A percentile compares a stretch with the other conserved stretches of the same genome.
Evolutionary conservation across 129 eudicot genomes (phyloP).

Genomic region (Saposhnikovia divaricata): DNA sequence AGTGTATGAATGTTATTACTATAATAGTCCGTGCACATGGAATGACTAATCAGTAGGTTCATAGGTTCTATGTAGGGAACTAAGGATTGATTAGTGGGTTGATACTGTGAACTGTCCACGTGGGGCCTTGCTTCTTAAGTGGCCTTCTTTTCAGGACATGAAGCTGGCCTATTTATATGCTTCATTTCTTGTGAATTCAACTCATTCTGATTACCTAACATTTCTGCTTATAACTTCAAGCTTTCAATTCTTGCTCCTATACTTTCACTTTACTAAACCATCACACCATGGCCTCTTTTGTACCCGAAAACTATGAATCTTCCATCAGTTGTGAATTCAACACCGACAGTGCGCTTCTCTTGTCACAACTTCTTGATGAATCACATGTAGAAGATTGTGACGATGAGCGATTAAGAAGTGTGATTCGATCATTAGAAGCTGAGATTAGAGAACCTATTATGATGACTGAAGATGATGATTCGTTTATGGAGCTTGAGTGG

Average conservation of each 20-base stretch:
- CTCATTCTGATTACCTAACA: neutral
- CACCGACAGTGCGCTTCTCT: slow-evolving; percentile 32
- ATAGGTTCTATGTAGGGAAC: neutral
- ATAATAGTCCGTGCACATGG: neutral
- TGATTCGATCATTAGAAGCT: slow-evolving; percentile 58
- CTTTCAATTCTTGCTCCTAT: neutral
- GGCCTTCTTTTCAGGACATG: neutral
- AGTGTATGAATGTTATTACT: neutral
- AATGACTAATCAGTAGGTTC: neutral
- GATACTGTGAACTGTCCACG: slow-evolving; percentile 10
- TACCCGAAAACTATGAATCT: slow-evolving; percentile 34
- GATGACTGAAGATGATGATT: slow-evolving; percentile 22
- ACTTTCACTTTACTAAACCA: neutral
- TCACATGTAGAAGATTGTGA: slow-evolving; percentile 53
- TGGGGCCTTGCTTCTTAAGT: slow-evolving; percentile 5
- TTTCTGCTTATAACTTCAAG: neutral
- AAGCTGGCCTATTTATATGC: neutral
- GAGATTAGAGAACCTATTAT: slow-evolving; percentile 34
- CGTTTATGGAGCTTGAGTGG: slow-evolving; percentile 26
- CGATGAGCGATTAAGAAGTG: slow-evolving; percentile 37
- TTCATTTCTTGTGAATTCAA: neutral
- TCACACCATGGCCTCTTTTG: slow-evolving; percentile 37
- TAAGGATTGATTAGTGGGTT: slow-evolving; percentile 1
- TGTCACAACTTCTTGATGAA: slow-evolving; percentile 58
- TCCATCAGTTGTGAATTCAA: slow-evolving; percentile 21